Percentiles rank a stretch among this genome's conserved stretches.
Evolutionary conservation across 2,329 filamentous ascomycete species (phyloP).

Genomic region (Aureobasidium sp.): DNA sequence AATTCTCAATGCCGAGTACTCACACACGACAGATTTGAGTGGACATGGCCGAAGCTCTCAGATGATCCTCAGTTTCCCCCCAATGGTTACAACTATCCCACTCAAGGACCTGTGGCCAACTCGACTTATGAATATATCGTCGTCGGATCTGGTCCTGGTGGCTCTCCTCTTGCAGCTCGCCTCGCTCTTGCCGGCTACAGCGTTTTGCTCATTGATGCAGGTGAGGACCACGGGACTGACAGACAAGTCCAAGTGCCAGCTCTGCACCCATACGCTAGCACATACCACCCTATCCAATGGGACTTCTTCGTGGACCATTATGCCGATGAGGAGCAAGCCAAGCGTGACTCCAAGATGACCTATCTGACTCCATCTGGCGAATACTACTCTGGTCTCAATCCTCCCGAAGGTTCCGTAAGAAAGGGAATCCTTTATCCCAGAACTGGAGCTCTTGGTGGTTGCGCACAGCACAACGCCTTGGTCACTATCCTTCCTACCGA

Average conservation of each 20-base stretch:
- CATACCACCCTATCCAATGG: slow-evolving; percentile 65
- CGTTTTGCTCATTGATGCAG: slow-evolving; percentile 68
- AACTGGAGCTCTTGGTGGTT: slow-evolving; percentile 63
- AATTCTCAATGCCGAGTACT: not conserved
- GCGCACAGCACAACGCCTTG: slow-evolving; percentile 67
- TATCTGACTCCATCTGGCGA: slow-evolving; percentile 59
- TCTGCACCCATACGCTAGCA: slow-evolving; percentile 58
- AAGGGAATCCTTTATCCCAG: slow-evolving; percentile 67
- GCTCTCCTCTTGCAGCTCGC: slow-evolving; percentile 63
- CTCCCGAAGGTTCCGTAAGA: slow-evolving; percentile 56
- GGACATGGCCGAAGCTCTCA: slow-evolving; percentile 5
- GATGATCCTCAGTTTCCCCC: slow-evolving; percentile 1
- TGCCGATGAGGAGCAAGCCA: slow-evolving; percentile 57
- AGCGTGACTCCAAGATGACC: slow-evolving; percentile 65
- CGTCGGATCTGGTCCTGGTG: slow-evolving; percentile 67
- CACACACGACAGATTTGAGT: not conserved
- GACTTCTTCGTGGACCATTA: slow-evolving; percentile 73
- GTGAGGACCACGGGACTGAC: slow-evolving; percentile 61
- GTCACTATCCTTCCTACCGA: slow-evolving; percentile 65
- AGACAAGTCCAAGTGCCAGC: slow-evolving; percentile 62
- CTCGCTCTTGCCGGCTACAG: slow-evolving; percentile 67
- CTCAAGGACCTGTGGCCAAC: slow-evolving; percentile 16
- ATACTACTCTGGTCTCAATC: slow-evolving; percentile 59
- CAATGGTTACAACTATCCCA: slow-evolving; percentile 10
- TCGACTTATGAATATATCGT: slow-evolving; percentile 66